Percentiles rank a stretch among this genome's conserved stretches.
Evolutionary conservation across 805 yeast species (phyloP).

Genomic region (Pichia californica): DNA sequence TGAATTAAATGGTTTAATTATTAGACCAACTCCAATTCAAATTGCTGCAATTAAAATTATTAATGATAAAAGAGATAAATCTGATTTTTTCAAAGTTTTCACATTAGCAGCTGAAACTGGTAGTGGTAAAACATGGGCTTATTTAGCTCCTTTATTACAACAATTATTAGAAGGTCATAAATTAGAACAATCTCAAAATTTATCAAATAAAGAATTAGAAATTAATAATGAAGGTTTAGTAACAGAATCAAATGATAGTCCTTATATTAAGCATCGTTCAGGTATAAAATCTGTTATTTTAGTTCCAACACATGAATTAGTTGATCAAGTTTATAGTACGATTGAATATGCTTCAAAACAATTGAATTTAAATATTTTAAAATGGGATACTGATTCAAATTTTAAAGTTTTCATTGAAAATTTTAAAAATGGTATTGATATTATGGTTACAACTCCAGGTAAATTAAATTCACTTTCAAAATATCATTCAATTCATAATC

Average conservation of each 20-base stretch:
- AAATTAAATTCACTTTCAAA: conserved; percentile 39
- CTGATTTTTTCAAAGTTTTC: conserved; percentile 47
- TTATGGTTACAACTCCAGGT: conserved; percentile 81
- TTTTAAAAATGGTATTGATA: conserved; percentile 55
- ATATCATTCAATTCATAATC: conserved; percentile 27
- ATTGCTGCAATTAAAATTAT: conserved; percentile 61
- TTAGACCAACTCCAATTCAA: conserved; percentile 77
- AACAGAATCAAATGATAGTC: not conserved
- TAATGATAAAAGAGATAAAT: conserved; percentile 32
- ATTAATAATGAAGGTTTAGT: not conserved
- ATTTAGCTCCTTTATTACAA: conserved; percentile 68
- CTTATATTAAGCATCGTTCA: conserved; percentile 27
- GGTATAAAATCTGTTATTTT: conserved; percentile 67
- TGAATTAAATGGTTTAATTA: conserved; percentile 31
- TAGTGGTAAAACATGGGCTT: conserved; percentile 93
- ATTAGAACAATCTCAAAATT: conserved; percentile 15
- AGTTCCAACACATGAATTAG: conserved; percentile 86
- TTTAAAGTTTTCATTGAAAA: conserved; percentile 45
- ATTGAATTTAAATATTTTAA: conserved; percentile 41
- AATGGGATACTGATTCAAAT: conserved; percentile 58
- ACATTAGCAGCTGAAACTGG: conserved; percentile 96
- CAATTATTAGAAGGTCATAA: conserved; percentile 50
- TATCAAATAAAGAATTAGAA: conserved; percentile 2
- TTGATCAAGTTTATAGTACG: conserved; percentile 63
- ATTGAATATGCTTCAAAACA: conserved; percentile 28